These are phyloP conservation scores for Zanthoxylum bungeanum DNA, from an alignment of 345 rosid genomes.

Conservation along the genomic window DNA sequence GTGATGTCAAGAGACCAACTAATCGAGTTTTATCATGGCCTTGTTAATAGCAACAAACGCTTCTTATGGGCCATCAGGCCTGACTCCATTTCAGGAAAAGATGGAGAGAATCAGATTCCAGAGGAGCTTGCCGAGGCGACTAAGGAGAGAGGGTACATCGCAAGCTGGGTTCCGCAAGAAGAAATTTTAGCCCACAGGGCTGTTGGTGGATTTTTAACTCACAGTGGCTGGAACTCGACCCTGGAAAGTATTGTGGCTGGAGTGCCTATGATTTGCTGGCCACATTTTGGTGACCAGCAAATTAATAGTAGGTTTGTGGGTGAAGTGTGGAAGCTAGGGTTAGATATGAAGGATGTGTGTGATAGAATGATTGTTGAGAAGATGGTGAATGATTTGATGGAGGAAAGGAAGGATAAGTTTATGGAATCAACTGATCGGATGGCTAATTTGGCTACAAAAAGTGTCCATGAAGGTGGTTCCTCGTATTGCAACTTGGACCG, in stretches of 20 bases:
- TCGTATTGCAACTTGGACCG: conserved; percentile 30
- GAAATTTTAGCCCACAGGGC: conserved; percentile 49
- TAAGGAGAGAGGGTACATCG: conserved; percentile 34
- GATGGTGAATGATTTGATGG: conserved; percentile 50
- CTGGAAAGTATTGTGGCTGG: conserved; percentile 40
- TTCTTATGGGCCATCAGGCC: conserved; percentile 54
- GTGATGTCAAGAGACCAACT: conserved; percentile 25
- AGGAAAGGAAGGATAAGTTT: conserved; percentile 31
- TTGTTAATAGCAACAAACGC: conserved; percentile 26
- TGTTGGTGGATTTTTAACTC: conserved; percentile 58
- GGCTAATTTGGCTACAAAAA: conserved; percentile 26
- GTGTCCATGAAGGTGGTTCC: conserved; percentile 34
- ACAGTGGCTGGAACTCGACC: conserved; percentile 57
- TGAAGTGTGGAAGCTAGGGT: conserved; percentile 39
- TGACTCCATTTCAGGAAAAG: not conserved
- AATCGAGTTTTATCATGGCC: conserved; percentile 46
- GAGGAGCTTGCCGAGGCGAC: conserved; percentile 29
- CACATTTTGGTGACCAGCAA: conserved; percentile 38
- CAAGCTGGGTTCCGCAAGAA: conserved; percentile 43
- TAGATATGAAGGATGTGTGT: conserved; percentile 52
- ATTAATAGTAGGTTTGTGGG: conserved; percentile 39
- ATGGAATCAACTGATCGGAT: conserved; percentile 16
- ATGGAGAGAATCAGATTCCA: conserved; percentile 4
- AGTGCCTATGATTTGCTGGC: conserved; percentile 55
- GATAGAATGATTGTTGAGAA: conserved; percentile 33